phyloP scores from a whole-genome alignment of 176 grass and related monocot species.

The Avena sativa region DNA sequence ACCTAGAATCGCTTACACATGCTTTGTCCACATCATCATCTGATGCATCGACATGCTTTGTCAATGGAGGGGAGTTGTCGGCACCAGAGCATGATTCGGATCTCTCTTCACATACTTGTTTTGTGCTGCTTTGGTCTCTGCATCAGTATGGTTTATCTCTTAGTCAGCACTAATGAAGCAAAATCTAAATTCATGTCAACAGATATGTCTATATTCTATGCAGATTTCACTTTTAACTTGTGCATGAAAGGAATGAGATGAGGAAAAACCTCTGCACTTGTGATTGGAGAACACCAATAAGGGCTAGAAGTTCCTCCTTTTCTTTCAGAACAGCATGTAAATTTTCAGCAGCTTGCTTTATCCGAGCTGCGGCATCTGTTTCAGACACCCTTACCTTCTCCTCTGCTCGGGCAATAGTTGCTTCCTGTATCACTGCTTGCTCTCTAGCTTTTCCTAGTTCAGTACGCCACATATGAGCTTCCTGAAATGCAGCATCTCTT shows the following conservation, averaged over 20 bases:
- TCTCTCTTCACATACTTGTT: slow-evolving; percentile 71
- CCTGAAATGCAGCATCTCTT: slow-evolving; percentile 80
- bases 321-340: slow-evolving; percentile 63
- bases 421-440: slow-evolving; percentile 87
- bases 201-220: slow-evolving; percentile 21
- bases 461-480: slow-evolving; percentile 87
- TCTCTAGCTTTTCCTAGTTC: slow-evolving; percentile 97
- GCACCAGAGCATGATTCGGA: slow-evolving; percentile 67
- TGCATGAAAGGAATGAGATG: not conserved
- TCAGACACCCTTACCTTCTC: slow-evolving; percentile 81
- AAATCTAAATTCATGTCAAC: not conserved
- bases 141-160: slow-evolving; percentile 25
- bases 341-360: slow-evolving; percentile 71
- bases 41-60: slow-evolving; percentile 80
- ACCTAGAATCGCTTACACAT: slow-evolving; percentile 75
- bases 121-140: slow-evolving; percentile 75
- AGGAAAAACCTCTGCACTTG: slow-evolving; percentile 84
- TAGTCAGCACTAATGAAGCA: slow-evolving; percentile 9
- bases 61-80: slow-evolving; percentile 66
- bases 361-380: slow-evolving; percentile 61
- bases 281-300: slow-evolving; percentile 73
- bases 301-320: slow-evolving; percentile 77
- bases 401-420: slow-evolving; percentile 79
- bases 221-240: not conserved
- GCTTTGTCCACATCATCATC: slow-evolving; percentile 96